These are phyloP conservation scores for Cruciata laevipes DNA, from an alignment of 257 asterid species.

Conservation along the genomic window DNA sequence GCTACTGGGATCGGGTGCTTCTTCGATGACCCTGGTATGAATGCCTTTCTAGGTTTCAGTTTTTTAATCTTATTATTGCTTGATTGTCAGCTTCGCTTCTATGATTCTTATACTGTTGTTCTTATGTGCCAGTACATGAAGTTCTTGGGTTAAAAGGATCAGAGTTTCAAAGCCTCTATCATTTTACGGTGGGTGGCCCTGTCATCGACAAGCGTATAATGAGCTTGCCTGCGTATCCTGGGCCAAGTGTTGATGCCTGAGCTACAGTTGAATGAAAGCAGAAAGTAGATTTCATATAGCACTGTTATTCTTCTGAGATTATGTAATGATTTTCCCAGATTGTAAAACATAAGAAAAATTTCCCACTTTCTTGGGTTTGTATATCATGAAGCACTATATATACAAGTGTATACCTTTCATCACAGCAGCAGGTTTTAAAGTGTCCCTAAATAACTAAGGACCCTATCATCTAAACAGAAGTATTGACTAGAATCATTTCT, in stretches of 20 bases:
- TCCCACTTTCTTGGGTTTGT: background rate
- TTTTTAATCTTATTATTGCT: background rate
- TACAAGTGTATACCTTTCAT: background rate
- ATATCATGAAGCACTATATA: background rate
- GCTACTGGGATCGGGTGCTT: constrained; percentile 97
- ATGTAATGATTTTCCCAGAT: background rate
- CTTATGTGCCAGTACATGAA: constrained; percentile 61
- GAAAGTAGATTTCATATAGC: background rate
- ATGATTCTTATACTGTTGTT: background rate
- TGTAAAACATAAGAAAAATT: constrained; percentile 3
- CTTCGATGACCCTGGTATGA: constrained; percentile 87
- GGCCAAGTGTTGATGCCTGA: constrained; percentile 51
- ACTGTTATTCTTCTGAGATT: background rate
- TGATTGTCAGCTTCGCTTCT: background rate
- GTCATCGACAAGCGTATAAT: constrained; percentile 77
- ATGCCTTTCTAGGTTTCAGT: constrained; percentile 1
- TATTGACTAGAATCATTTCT: background rate
- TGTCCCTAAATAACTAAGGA: background rate
- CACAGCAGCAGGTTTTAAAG: no score
- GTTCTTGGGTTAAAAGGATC: constrained; percentile 65
- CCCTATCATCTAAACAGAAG: background rate
- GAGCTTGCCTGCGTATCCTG: constrained; percentile 94
- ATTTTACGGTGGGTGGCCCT: constrained; percentile 80
- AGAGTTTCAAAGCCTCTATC: constrained; percentile 77
- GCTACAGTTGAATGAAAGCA: background rate